Percentiles rank a stretch among this genome's conserved stretches.
These are phyloP conservation scores for Lomentospora prolificans DNA, from an alignment of 2,329 filamentous ascomycete species.

Conservation along the genomic window DNA sequence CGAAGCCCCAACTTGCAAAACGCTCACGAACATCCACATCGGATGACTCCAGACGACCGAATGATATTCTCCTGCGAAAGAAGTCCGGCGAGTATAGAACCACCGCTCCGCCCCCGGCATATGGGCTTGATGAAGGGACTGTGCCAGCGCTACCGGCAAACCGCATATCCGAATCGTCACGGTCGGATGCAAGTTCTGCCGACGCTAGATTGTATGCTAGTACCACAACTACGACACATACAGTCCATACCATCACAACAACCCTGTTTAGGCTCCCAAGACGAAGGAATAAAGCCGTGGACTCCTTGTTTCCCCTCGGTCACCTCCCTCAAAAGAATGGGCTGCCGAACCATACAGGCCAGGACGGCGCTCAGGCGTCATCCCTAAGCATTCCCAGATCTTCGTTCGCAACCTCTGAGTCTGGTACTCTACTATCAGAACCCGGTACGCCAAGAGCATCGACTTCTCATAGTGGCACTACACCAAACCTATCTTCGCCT, in stretches of 20 bases:
- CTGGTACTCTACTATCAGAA: conserved; percentile 7
- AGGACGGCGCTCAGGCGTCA: conserved; percentile 24
- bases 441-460: conserved; percentile 23
- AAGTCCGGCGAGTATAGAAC: background rate
- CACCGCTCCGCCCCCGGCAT: background rate
- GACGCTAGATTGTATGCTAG: conserved; percentile 49
- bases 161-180: conserved; percentile 61
- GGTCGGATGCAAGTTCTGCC: conserved; percentile 74
- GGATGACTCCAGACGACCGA: background rate
- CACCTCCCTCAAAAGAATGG: conserved; percentile 67
- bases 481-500: background rate
- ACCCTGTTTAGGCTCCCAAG: conserved; percentile 76
- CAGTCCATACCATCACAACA: conserved; percentile 46
- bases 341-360: conserved; percentile 17
- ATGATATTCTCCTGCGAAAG: background rate
- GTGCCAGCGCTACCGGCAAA: background rate
- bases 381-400: conserved; percentile 25
- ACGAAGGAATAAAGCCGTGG: conserved; percentile 63
- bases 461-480: conserved; percentile 21
- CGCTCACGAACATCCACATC: background rate
- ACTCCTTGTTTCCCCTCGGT: conserved; percentile 72
- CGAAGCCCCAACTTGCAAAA: background rate
- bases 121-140: background rate
- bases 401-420: background rate
- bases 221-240: conserved; percentile 52